Evolutionary conservation across 2,329 filamentous ascomycete genomes (phyloP), one percentile per base, ranked within the genome.

Genomic region (Stromatinia cepivora): DNA sequence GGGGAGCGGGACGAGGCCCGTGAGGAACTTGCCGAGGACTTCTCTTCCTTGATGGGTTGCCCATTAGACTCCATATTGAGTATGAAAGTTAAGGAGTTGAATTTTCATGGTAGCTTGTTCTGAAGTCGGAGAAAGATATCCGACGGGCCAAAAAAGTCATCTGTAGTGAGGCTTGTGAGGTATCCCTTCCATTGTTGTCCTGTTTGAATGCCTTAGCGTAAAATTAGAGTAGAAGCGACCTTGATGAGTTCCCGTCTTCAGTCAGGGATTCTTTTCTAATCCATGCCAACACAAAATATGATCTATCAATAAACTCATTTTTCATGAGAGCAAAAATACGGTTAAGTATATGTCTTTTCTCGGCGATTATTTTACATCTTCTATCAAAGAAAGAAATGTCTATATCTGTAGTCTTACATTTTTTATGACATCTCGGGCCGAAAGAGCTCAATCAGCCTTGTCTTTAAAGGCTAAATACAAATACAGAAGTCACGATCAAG

Each of bases 1-100:
- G 67, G 63, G 56, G 70, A 52, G 46, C 66, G 66, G 34, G 70
- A 70, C 13, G 68, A 64, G 50, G 64, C 66, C 42, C 65, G 67
- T 52, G 64, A 61, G 48, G 67, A 66, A 62, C 48, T 34, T 31
- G 28, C 52, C 67, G 61, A 53, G 22, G 53, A 31, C 39, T 69
- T 73, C 56, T 71, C 66, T 39, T 69, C 64, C 63, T 74, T 72
- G 39, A 74, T 69, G 64, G 61, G 46, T 66, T 68, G 74, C 67
- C 70, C 76, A 73, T 74, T 71, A 63, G 72, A 61, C 70, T 77
- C 76, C 76, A 78, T 76, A 66, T 75, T 73, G 70, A 70, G 72
- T 69, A 75, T 71, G 73, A 68, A 73, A 72, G 67, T 73, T 75
- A 73, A 71, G 69, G 67, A 31, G 63, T 61, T 34, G 63, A 57